Evolutionary conservation across 768 basidiomycete genomes (phyloP), one percentile per base, ranked within the genome.

Genomic region (Rickenella mellea): DNA sequence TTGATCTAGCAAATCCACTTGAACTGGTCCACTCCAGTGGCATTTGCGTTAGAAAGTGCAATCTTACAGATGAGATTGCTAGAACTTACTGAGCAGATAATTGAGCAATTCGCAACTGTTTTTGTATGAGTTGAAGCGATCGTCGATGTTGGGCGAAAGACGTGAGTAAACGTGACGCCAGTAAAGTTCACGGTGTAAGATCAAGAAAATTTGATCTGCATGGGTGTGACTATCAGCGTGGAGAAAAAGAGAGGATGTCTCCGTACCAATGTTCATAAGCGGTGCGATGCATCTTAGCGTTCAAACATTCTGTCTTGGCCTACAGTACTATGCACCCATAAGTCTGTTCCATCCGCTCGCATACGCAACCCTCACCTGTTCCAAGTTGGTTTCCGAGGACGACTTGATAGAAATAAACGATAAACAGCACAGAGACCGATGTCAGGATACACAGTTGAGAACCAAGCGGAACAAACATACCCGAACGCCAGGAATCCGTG

Each of bases 31-130:
- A 46, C 96, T 91, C 10, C 91, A 93, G 62, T 98, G 90, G 90
- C 43, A 41, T 5, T 25, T n/a, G n/a, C n/a, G 45, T 6, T 31
- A 27, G 5, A n/a, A n/a, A 22, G 27, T 14, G n/a, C n/a, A n/a
- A 19, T 4, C 12, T 17, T 20, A 3, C 10, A 17, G 21, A 45
- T 26, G 24, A 30, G 44, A 43, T 31, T 0, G 21, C 40, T 12
- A 11, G 22, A 6, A 67, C 84, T 45, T 53, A 90, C 90, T 97
- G 49, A 98, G 78, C 27, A 99, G 76, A 58, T 92, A 91, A 65
- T 97, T 98, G 77, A 97, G 97, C 50, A 98, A 68, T 60, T 94
- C 91, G 74, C 94, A 97, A 63, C 90, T 90, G 68, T 94, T 94
- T 58, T 94, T 89, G 61, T 93, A 94, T 1, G 92, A 93, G 59